Base-by-base conservation (phyloP, 805 yeast species). In the Grigorovia jiainica region DNA sequence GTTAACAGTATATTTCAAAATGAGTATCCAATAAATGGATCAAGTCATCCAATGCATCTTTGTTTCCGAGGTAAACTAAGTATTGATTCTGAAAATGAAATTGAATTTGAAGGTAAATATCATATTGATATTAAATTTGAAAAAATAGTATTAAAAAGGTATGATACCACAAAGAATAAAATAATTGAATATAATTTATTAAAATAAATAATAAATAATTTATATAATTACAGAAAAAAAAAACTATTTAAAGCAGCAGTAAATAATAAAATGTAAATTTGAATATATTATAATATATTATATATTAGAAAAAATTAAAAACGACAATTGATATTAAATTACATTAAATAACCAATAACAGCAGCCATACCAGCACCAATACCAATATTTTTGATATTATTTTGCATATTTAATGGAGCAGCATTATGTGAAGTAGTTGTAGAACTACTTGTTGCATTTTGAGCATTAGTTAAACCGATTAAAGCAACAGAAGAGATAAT, bases 11-110 rank as follows among this genome's bases (percentile, higher is more conserved):
- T 15, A 10, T 27, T 27, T 15, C 31, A 27, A 27, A 27, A 27
- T 7, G 39, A 36, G 18, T 19, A 34, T 18, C 39, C 39, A 16
- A 23, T 36, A 17, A 16, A 27, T 24, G 27, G 37, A 2, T 16
- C 29, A 8, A 33, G 34, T 20, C 55, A 52, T 38, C 40, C 55
- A 10, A 47, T 52, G 48, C 57, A 57, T 39, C 38, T 61, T 11
- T 59, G 59, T 57, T 58, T 61, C 37, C 36, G 51, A 20, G 63
- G 63, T 7, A 59, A 58, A 40, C 43, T 61, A 37, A 44, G 47
- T 17, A 30, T 61, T 19, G 48, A 48, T 23, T 43, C 48, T 11
- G 48, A 52, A 21, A 48, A 57, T 1, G 31, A 45, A 27, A 46
- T 60, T 20, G 50, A 57, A 5, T 61, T 50, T 45, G 55, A 51